These are phyloP conservation scores for Clausena lansium DNA, from an alignment of 345 rosid genomes.

Conservation along the genomic window DNA sequence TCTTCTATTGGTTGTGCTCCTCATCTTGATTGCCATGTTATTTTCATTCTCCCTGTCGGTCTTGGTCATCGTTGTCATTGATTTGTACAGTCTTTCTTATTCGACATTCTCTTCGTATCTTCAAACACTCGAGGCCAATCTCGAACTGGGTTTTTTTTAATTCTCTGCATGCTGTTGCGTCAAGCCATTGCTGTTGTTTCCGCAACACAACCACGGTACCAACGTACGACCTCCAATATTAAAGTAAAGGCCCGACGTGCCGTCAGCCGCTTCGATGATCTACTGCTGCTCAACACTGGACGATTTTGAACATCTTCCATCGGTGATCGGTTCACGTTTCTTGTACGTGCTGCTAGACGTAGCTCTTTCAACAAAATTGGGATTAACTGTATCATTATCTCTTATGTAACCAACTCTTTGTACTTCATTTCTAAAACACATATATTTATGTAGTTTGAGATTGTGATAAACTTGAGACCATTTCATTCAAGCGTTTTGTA, in stretches of 20 bases:
- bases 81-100: not conserved
- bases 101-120: constrained; percentile 6
- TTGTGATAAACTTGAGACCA: no score
- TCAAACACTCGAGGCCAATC: constrained; percentile 14
- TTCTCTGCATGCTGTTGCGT: constrained; percentile 18
- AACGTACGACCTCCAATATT: constrained; percentile 5
- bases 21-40: constrained; percentile 17
- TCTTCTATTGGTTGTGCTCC: constrained; percentile 14
- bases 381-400: no score
- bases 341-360: no score
- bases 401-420: no score
- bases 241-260: constrained; percentile 5
- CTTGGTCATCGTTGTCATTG: constrained; percentile 29
- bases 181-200: not conserved
- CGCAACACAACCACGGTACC: constrained; percentile 9
- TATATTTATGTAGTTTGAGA: no score
- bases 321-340: no score
- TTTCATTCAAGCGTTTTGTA: no score
- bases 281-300: not conserved
- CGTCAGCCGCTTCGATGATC: not conserved
- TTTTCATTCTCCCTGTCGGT: constrained; percentile 23
- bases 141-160: constrained; percentile 30
- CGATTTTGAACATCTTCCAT: not conserved
- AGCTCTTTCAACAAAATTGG: no score
- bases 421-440: no score